Evolutionary conservation across 2,329 filamentous ascomycete genomes (phyloP).

Genomic region (Clarireedia homoeocarpa): DNA sequence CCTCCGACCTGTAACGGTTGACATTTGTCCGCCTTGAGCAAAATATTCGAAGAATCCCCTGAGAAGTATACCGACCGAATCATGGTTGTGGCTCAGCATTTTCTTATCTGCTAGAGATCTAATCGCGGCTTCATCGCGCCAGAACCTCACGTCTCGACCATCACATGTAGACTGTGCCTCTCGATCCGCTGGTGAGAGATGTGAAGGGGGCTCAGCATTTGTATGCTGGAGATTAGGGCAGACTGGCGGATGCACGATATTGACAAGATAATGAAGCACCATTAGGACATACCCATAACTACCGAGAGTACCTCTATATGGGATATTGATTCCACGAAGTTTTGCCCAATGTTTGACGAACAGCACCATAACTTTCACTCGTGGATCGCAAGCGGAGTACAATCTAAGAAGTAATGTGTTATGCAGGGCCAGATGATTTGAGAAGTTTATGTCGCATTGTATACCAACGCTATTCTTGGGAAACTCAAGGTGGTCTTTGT

Average conservation of each 20-base stretch:
- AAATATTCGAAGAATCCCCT: constrained; percentile 87
- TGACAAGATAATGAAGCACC: constrained; percentile 85
- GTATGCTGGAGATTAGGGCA: constrained; percentile 72
- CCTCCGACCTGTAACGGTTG: constrained; percentile 38
- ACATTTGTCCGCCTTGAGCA: constrained; percentile 51
- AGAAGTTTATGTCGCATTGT: constrained; percentile 89
- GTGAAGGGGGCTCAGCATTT: constrained; percentile 37
- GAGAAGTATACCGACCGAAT: constrained; percentile 64
- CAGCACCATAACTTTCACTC: constrained; percentile 70
- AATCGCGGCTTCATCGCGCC: constrained; percentile 67
- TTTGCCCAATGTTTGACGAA: constrained; percentile 93
- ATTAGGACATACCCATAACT: constrained; percentile 90
- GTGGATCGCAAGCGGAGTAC: constrained; percentile 71
- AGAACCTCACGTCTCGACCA: constrained; percentile 68
- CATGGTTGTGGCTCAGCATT: constrained; percentile 58
- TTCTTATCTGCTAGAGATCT: constrained; percentile 47
- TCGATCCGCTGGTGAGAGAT: constrained; percentile 36
- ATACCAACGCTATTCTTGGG: constrained; percentile 71
- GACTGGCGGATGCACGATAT: constrained; percentile 71
- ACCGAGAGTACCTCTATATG: constrained; percentile 77
- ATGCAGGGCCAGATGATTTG: constrained; percentile 72
- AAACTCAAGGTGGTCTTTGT: constrained; percentile 62
- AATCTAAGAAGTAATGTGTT: constrained; percentile 78
- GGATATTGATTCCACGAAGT: constrained; percentile 73
- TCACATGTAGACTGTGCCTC: constrained; percentile 40